Conservation (phyloP, 352 stramenopile species). For the Phytophthora constricta region DNA sequence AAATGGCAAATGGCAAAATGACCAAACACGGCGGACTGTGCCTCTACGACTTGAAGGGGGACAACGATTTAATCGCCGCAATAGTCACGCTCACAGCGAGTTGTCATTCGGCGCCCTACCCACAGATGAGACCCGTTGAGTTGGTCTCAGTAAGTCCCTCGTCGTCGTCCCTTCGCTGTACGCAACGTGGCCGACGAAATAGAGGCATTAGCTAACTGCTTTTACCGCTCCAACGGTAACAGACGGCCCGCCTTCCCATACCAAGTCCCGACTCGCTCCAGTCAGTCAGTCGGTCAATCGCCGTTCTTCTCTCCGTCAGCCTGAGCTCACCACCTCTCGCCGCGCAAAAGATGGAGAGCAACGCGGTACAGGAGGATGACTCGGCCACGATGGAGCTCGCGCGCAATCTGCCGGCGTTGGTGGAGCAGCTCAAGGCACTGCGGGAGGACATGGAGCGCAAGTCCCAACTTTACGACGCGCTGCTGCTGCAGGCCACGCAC, state of each 20-base stretch:
- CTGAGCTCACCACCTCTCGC: neutral
- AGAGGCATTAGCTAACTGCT: too few species aligned
- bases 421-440: conserved; percentile 66
- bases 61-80: neutral
- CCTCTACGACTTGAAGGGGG: neutral
- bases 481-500: conserved; percentile 32
- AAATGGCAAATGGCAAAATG: too few species aligned
- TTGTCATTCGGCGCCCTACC: too few species aligned
- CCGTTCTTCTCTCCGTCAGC: neutral
- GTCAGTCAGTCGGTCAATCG: neutral
- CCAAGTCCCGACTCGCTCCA: neutral
- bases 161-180: too few species aligned
- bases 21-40: too few species aligned
- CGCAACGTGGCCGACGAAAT: too few species aligned
- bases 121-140: too few species aligned
- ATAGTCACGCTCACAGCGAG: neutral
- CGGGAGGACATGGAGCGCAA: conserved; percentile 75
- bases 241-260: too few species aligned
- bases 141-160: too few species aligned
- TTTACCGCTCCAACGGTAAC: too few species aligned
- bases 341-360: conserved; percentile 25
- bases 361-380: conserved; percentile 2
- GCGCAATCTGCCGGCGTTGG: conserved; percentile 66
- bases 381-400: conserved; percentile 49
- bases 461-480: conserved; percentile 74